Evolutionary conservation across 2,329 filamentous ascomycete species (phyloP), one percentile per base, ranked within the genome.

Genomic region (Tolypocladium ovalisporum): DNA sequence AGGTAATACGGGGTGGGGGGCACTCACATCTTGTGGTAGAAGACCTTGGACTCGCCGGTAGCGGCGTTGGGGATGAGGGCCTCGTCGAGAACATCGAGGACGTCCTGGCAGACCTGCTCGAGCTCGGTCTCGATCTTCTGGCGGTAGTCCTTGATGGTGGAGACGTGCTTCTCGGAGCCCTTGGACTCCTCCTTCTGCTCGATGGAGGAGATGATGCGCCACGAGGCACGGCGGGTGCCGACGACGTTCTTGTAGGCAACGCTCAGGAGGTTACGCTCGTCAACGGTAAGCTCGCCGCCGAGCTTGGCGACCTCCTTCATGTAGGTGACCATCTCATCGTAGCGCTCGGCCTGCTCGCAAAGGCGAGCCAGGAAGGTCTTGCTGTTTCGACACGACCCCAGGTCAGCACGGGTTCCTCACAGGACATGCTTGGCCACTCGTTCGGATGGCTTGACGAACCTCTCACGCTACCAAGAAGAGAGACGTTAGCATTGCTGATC

Each of bases 231-330:
- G 77, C 93, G 88, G 73, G 94, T 95, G 71, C 94, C 93, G 70
- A 99, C 90, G 61, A 99, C 94, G 79, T 99, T 99, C 89, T 99
- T 99, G 88, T 99, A 99, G 75, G 93, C 93, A 71, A 97, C 94
- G 65, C 90, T 96, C 66, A 99, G 87, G 64, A 99, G 89, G 81
- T 97, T 97, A 77, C 93, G 90, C 87, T 99, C 94, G 76, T 97
- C 93, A 69, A 97, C 93, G 64, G 86, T 87, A 71, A 93, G 87
- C 78, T 92, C 89, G 70, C 83, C 82, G 67, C 82, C 84, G 67
- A 87, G 75, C 81, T 96, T 95, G 78, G 93, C 93, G 71, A 97
- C 93, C 88, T 97, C 91, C 90, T 97, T 97, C 94, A 97, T 97
- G 83, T 93, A 97, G 74, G 87, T 91, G 70, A 97, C 93, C 93